Evolutionary conservation across 2,329 filamentous ascomycete genomes (phyloP), one percentile per base, ranked within the genome.

Genomic region (Fusarium sp.): DNA sequence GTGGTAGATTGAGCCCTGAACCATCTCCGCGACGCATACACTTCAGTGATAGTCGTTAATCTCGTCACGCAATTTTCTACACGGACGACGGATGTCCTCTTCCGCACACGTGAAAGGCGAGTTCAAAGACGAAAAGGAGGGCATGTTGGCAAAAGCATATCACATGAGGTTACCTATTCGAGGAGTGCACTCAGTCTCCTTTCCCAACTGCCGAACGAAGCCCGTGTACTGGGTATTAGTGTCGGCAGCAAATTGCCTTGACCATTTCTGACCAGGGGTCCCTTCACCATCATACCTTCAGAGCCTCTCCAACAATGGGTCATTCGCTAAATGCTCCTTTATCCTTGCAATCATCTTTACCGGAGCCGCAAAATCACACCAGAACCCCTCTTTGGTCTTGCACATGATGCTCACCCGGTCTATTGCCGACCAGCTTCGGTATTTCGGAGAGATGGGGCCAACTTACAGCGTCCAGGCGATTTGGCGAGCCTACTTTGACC

Each of bases 341-440:
- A 27, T n/a, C 46, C 60, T 27, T 9, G 14, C 33, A 17, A 67
- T 42, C 0, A 57, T 31, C 20, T 67, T 67, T 0, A 31, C 2
- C 1, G 69, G 62, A 12, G 46, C 56, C 5, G 66, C 46, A 35
- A 71, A 70, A 7, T 71, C 59, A 4, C 67, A 62, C 67, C 67
- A 70, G 12, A 70, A 70, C 0, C 69, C 62, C n/a, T 60, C 67
- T 14, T 66, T 59, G 0, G 27, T 31, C 49, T 53, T 53, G 49
- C 49, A 20, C 49, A 53, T 33, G 49, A 33, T 22, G 6, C 49
- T 53, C n/a, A 20, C 11, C n/a, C 27, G 29, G 29, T 33, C 49
- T 51, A 29, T 29, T 51, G 17, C 24, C 16, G 27, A 22, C 20
- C 17, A 53, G 49, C 17, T 53, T 31, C 49, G 29, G 49, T 31